Evolutionary conservation across 2,329 filamentous ascomycete species (phyloP).

Genomic region (Diaporthe citri): DNA sequence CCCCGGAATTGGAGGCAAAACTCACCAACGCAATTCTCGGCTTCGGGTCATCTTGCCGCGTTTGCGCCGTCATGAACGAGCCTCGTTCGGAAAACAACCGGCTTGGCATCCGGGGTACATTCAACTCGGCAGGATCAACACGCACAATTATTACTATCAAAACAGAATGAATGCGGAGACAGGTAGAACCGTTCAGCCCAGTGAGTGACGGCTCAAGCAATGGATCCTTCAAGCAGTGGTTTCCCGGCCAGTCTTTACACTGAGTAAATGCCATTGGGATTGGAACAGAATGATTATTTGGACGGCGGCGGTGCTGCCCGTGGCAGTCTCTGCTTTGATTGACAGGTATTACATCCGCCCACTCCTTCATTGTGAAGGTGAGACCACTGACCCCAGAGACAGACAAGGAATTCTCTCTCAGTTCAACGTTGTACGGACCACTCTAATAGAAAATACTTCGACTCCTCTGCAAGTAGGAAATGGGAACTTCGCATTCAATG

Average conservation of each 20-base stretch:
- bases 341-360: neutral
- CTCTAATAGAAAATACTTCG: constrained; percentile 40
- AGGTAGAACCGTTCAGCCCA: neutral
- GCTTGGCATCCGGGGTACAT: constrained; percentile 19
- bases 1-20: constrained; percentile 26
- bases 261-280: neutral
- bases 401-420: neutral
- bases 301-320: neutral
- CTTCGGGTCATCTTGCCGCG: constrained; percentile 29
- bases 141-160: neutral
- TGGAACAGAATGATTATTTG: neutral
- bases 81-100: constrained; percentile 27
- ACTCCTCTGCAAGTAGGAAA: constrained; percentile 58
- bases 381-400: neutral
- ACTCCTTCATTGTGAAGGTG: neutral
- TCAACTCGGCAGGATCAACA: neutral
- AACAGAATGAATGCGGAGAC: neutral
- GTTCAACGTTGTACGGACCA: constrained; percentile 12
- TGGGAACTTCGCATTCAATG: constrained; percentile 61
- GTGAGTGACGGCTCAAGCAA: neutral
- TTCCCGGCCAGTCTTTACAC: neutral
- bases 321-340: constrained; percentile 4
- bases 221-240: neutral
- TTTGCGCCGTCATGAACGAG: neutral
- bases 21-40: neutral